Conservation (phyloP, 352 stramenopile genomes). For the Globisporangium ultimum region DNA sequence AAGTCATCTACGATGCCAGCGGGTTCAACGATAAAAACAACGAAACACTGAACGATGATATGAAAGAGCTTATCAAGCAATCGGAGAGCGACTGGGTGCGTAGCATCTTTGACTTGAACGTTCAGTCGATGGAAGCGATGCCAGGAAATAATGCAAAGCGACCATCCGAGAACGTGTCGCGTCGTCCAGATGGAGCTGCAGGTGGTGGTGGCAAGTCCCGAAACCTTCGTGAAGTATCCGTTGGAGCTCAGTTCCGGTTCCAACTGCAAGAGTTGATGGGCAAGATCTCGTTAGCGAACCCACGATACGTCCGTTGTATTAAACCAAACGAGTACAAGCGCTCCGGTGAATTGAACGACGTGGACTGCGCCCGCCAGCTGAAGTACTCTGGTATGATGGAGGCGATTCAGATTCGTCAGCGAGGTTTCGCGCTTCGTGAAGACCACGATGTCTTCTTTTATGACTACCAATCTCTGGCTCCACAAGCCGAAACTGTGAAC, state of each 20-base stretch:
- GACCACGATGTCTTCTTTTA: constrained; percentile 92
- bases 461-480: constrained; percentile 83
- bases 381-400: constrained; percentile 93
- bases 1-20: constrained; percentile 96
- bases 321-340: constrained; percentile 88
- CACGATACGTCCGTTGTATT: constrained; percentile 87
- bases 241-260: constrained; percentile 87
- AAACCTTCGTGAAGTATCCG: constrained; percentile 82
- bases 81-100: constrained; percentile 81
- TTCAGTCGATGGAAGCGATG: constrained; percentile 84
- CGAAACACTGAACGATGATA: constrained; percentile 94
- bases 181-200: constrained; percentile 46
- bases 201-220: constrained; percentile 64
- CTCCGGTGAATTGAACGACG: constrained; percentile 73
- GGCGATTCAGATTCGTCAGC: constrained; percentile 87
- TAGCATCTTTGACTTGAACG: constrained; percentile 82
- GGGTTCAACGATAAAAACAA: constrained; percentile 99
- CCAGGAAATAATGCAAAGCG: constrained; percentile 67
- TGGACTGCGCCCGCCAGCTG: constrained; percentile 81
- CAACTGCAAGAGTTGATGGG: constrained; percentile 87
- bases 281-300: constrained; percentile 87
- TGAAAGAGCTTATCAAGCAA: constrained; percentile 90
- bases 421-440: constrained; percentile 82
- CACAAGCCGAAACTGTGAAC: constrained; percentile 80
- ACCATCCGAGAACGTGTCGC: constrained; percentile 55